Base-by-base conservation (phyloP, 2,329 filamentous ascomycete genomes). In the Ophiostoma quercus region DNA sequence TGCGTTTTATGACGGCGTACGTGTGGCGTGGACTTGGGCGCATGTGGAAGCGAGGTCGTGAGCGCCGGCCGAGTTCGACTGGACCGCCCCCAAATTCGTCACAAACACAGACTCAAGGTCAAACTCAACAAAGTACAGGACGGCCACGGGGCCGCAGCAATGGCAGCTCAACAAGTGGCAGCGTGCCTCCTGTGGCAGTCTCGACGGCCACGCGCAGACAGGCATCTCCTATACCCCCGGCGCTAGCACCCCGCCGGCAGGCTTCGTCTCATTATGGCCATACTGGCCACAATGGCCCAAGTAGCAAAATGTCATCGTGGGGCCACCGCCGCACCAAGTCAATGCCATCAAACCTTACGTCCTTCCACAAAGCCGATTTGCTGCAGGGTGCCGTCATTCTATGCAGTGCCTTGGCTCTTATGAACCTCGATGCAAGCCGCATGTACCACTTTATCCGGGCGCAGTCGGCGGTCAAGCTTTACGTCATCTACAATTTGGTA, bases 401-500 rank as follows among this genome's bases (percentile, higher is more conserved):
- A 67, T 88, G 87, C 75, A 97, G 92, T 76, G 96, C 92, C 75
- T 82, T 90, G 68, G 88, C 94, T 16, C 83, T 99, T 67, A 94
- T 97, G 88, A 89, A 87, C 32, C 90, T 99, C 65, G 96, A 99
- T 77, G 95, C 95, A 6, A 97, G 94, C 77, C 88, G 94, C 68
- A 97, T 98, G 92, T 99, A 99, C 77, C 95, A 99, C 78, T 94
- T 94, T 75, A 97, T 99, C 75, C 90, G 94, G 66, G 95, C 93
- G 0, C 95, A 99, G 79, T 94, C 94, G 1, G 94, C 94, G 8
- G 97, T 99, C 81, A 99, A 99, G 78, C 85, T 99, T 12, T 99
- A 99, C 78, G 95, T 99, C 71, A 98, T 99, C 69, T 99, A 97
- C 83, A 99, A 99, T 76, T 92, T 97, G 43, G 87, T 99, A 5